Percentiles rank a stretch among this genome's conserved stretches.
Evolutionary conservation across 352 stramenopile species (phyloP).

Genomic region (Globisporangium cederbergense): DNA sequence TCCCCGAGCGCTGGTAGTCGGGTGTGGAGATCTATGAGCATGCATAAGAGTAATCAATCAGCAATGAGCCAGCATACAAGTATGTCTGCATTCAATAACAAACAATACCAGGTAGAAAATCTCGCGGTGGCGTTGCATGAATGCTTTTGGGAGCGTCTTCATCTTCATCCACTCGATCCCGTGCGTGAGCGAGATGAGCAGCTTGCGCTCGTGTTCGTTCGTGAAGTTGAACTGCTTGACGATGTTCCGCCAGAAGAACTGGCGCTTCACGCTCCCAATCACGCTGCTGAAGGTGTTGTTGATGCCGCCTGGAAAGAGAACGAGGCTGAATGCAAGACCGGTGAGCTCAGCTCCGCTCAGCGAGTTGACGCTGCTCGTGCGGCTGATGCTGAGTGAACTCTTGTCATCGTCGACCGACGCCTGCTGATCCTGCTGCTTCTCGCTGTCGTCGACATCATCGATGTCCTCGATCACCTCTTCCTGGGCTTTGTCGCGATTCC

Average conservation of each 20-base stretch:
- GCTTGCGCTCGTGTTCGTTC: conserved; percentile 50
- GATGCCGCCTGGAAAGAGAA: background rate
- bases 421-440: background rate
- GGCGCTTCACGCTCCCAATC: conserved; percentile 26
- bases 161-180: conserved; percentile 69
- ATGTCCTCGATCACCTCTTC: background rate
- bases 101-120: conserved; percentile 62
- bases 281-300: background rate
- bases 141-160: conserved; percentile 37
- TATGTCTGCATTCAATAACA: background rate
- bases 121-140: conserved; percentile 69
- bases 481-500: background rate
- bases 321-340: background rate
- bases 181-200: conserved; percentile 61
- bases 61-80: background rate
- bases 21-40: conserved; percentile 39
- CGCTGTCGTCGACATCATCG: background rate
- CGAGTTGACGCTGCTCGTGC: conserved; percentile 14
- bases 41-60: background rate
- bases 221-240: conserved; percentile 81
- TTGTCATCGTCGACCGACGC: background rate
- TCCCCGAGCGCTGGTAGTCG: conserved; percentile 64
- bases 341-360: conserved; percentile 1
- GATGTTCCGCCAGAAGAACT: conserved; percentile 75
- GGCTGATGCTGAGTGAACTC: conserved; percentile 10